phyloP scores from a whole-genome alignment of 441 rosid species.

The Viola pubescens region DNA sequence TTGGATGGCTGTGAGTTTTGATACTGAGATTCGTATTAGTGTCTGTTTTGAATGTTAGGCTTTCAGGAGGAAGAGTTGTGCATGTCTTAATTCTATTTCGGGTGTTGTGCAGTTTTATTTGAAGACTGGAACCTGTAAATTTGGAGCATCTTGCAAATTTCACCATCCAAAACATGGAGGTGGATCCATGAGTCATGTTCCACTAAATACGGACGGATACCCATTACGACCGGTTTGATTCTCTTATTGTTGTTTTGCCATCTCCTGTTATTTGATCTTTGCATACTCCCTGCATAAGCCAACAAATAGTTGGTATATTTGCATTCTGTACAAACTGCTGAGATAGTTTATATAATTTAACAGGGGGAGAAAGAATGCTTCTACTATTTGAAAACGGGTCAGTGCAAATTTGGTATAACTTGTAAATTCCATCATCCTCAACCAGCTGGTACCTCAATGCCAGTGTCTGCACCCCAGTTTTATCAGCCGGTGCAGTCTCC shows the following conservation, averaged over 20 bases:
- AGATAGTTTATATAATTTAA: background rate
- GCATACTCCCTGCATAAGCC: background rate
- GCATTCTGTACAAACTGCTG: background rate
- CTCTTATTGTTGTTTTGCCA: conserved; percentile 12
- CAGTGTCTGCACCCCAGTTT: conserved; percentile 86
- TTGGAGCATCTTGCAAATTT: conserved; percentile 98
- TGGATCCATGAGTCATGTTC: conserved; percentile 58
- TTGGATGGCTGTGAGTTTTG: background rate
- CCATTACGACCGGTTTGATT: conserved; percentile 66
- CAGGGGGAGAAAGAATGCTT: conserved; percentile 95
- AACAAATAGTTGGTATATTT: background rate
- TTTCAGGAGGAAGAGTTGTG: background rate
- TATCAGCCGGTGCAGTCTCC: conserved; percentile 90
- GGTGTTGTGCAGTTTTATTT: conserved; percentile 59
- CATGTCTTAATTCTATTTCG: conserved; percentile 1
- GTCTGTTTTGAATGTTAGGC: background rate
- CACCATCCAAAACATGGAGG: conserved; percentile 84
- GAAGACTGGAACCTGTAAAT: conserved; percentile 90
- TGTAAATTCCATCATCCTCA: conserved; percentile 99
- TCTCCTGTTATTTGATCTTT: background rate
- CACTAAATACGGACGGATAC: conserved; percentile 64
- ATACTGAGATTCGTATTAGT: background rate
- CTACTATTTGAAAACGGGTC: conserved; percentile 97
- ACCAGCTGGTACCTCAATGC: conserved; percentile 54
- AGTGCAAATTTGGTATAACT: conserved; percentile 85